Evolutionary conservation across 139 green algal genomes (phyloP).

Genomic region (Limnomonas spitsbergensis): DNA sequence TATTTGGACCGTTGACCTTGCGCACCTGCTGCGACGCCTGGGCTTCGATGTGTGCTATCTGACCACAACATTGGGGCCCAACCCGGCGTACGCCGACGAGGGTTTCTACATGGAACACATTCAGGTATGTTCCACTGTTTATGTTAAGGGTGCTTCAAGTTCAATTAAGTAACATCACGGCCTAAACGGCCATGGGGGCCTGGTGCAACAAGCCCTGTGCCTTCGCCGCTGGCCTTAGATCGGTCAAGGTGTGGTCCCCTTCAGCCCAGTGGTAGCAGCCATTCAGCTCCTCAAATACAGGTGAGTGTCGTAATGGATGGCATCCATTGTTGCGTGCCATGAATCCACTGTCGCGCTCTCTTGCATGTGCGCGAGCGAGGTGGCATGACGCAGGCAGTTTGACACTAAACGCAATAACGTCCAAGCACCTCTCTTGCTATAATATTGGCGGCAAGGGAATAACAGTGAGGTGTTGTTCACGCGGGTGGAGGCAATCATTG

Average conservation of each 20-base stretch:
- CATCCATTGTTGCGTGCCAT: no score
- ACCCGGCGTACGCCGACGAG: slow-evolving; percentile 75
- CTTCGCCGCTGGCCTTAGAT: neutral
- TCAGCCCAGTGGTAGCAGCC: neutral
- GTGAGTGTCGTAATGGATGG: no score
- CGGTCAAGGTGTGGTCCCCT: slow-evolving; percentile 13
- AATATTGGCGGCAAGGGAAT: no score
- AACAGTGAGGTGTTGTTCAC: no score
- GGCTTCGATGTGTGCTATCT: slow-evolving; percentile 60
- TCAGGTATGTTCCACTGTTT: slow-evolving; percentile 12
- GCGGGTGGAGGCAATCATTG: no score
- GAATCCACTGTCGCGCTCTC: no score
- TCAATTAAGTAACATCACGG: neutral
- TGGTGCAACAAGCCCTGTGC: neutral
- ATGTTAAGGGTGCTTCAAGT: neutral
- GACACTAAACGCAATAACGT: no score
- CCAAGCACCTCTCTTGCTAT: no score
- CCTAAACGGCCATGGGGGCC: no score
- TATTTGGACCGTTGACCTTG: slow-evolving; percentile 92
- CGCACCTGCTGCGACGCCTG: slow-evolving; percentile 75
- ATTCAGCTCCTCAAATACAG: no score
- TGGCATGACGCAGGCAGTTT: no score
- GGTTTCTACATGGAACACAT: slow-evolving; percentile 74
- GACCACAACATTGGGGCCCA: slow-evolving; percentile 79
- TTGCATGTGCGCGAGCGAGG: no score